Evolutionary conservation across 2,329 filamentous ascomycete species (phyloP), one percentile per base, ranked within the genome.

Genomic region (Scleromitrula shiraiana): DNA sequence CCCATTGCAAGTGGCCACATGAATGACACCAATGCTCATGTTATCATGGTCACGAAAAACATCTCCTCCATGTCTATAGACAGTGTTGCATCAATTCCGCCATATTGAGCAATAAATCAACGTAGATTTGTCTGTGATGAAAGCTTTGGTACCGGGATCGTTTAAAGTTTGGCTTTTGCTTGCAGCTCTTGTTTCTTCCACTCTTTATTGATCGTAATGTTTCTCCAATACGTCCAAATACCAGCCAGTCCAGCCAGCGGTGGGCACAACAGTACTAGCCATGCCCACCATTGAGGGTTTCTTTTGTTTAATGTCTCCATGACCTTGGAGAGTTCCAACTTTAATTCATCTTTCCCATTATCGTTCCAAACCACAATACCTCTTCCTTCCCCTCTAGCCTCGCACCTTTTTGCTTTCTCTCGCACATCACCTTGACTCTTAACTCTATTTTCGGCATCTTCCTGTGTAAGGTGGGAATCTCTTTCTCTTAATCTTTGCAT

Each of bases 361-460:
- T 97, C 91, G 68, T 98, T 98, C 87, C 87, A 93, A 20, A 98
- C 76, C 27, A 96, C 88, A 3, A 89, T 76, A 0, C 90, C 91
- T 40, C 74, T 76, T 4, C 79, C 80, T 37, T 67, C 64, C 43
- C 73, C 77, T 38, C 88, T 72, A 39, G 76, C 80, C 67, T 85
- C 73, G 52, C 83, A 87, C 46, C 88, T 73, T 63, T 76, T 74
- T 15, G 87, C 90, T 75, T 97, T 97, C 59, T 85, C 78, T 55
- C 80, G 73, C 52, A 96, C 85, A 65, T 95, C 87, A 38, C 82
- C 84, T 73, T 98, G 93, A 63, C 88, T 94, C 53, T 75, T 71
- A 5, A 98, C 88, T 15, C 93, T 73, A 64, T 94, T 89, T 72
- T 83, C 77, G 14, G 91, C 93, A 64, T 98, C 93, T 63, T 93